Evolutionary conservation across 164 flowering plant species (phyloP).

Genomic region (Stephania yunnanensis): DNA sequence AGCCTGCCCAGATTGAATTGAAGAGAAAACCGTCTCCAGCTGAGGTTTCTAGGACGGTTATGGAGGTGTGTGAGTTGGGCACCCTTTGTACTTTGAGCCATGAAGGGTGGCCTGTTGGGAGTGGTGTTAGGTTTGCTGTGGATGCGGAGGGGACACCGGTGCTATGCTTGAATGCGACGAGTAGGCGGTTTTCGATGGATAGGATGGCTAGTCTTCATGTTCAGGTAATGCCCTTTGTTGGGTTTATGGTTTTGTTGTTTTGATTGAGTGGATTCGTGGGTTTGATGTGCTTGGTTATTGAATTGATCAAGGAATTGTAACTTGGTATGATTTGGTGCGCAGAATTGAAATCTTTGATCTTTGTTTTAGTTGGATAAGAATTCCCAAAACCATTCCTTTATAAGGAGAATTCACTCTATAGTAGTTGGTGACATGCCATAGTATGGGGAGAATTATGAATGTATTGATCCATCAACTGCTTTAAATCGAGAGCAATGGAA

Average conservation of each 20-base stretch:
- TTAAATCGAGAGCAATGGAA: no score
- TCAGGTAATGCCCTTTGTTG: slow-evolving; percentile 39
- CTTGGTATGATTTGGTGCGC: neutral
- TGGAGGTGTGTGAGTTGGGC: slow-evolving; percentile 72
- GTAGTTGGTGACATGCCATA: no score
- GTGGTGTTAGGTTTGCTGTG: slow-evolving; percentile 72
- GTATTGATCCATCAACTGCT: no score
- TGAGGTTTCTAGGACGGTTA: slow-evolving; percentile 77
- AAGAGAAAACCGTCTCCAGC: slow-evolving; percentile 64
- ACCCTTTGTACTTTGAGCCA: slow-evolving; percentile 62
- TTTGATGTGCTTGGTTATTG: neutral
- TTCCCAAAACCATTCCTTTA: no score
- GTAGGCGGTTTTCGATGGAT: slow-evolving; percentile 28
- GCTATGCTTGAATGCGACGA: slow-evolving; percentile 44
- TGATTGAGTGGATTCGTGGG: neutral
- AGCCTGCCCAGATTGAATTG: slow-evolving; percentile 26
- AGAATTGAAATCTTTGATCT: neutral
- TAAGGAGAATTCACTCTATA: no score
- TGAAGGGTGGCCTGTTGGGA: slow-evolving; percentile 72
- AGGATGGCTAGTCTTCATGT: slow-evolving; percentile 70
- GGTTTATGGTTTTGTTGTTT: neutral
- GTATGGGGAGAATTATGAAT: no score
- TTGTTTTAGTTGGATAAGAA: neutral
- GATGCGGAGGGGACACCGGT: slow-evolving; percentile 66
- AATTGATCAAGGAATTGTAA: neutral